Evolutionary conservation across 371 early-diverging fungal genomes (phyloP).

Genomic region (Apophysomyces variabilis): DNA sequence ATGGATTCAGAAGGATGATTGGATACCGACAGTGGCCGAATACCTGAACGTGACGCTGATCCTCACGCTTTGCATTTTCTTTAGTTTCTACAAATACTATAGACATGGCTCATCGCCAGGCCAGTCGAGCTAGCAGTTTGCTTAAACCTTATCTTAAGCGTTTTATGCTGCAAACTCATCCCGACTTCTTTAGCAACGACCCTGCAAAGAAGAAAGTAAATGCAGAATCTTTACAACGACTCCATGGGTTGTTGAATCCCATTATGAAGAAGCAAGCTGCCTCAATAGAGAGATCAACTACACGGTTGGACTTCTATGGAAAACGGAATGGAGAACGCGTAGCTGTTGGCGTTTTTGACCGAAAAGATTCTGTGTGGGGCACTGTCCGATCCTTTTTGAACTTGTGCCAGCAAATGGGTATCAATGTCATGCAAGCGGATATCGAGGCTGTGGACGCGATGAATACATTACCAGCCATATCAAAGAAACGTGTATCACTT

Average conservation of each 20-base stretch:
- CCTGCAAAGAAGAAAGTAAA: constrained; percentile 33
- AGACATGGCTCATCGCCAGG: not conserved
- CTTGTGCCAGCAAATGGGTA: constrained; percentile 31
- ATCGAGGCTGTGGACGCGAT: constrained; percentile 29
- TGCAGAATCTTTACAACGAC: constrained; percentile 38
- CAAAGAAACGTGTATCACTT: constrained; percentile 13
- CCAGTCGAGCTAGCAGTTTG: constrained; percentile 15
- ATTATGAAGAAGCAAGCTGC: constrained; percentile 4
- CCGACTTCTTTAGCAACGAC: constrained; percentile 45
- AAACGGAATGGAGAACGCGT: constrained; percentile 4
- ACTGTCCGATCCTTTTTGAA: constrained; percentile 28
- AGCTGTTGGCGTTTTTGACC: constrained; percentile 15
- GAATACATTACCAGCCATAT: constrained; percentile 14
- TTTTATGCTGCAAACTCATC: constrained; percentile 46
- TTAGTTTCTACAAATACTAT: not conserved
- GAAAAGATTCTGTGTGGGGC: constrained; percentile 30
- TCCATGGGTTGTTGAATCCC: constrained; percentile 29
- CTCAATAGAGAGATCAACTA: not conserved
- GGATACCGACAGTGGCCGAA: not conserved
- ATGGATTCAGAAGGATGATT: too few species aligned
- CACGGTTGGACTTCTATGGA: constrained; percentile 15
- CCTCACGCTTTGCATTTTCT: not conserved
- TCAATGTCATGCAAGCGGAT: constrained; percentile 31
- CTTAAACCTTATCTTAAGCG: constrained; percentile 44
- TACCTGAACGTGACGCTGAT: not conserved